These are phyloP conservation scores for Speleostelium caveatum DNA, from an alignment of 78 protist species.

Conservation along the genomic window DNA sequence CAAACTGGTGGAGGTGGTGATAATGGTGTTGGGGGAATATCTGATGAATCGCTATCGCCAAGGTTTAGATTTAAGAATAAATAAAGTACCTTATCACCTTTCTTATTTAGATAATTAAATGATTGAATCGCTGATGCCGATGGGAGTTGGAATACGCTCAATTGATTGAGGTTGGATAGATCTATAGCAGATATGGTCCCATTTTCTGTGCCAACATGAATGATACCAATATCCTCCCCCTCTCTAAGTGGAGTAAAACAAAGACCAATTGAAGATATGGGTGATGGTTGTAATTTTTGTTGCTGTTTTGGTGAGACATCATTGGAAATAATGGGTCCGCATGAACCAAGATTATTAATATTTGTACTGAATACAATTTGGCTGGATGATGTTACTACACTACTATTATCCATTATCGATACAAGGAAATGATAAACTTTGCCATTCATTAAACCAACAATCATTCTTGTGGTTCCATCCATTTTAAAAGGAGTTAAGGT, in stretches of 20 bases:
- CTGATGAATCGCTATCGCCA: background rate
- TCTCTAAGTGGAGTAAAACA: background rate
- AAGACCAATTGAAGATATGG: background rate
- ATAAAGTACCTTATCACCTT: background rate
- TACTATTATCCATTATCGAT: conserved; percentile 6
- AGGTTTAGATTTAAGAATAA: conserved; percentile 3
- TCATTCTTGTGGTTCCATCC: background rate
- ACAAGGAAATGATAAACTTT: conserved; percentile 23
- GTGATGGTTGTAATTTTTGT: no score
- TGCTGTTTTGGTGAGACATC: no score
- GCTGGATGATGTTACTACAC: background rate
- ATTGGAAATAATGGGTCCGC: background rate
- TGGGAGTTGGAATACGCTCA: background rate
- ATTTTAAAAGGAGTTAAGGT: conserved; percentile 6
- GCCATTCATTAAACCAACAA: conserved; percentile 4
- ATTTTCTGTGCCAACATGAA: conserved; percentile 22
- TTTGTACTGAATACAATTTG: background rate
- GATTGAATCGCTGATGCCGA: background rate
- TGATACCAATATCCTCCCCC: background rate
- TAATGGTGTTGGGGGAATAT: background rate
- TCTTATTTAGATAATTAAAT: background rate
- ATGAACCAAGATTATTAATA: background rate
- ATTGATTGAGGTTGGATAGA: background rate
- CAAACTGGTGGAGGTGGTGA: background rate
- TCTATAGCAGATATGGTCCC: background rate